Evolutionary conservation across 2,329 filamentous ascomycete species (phyloP), one percentile per base, ranked within the genome.

Genomic region (Tolypocladium tropicale): DNA sequence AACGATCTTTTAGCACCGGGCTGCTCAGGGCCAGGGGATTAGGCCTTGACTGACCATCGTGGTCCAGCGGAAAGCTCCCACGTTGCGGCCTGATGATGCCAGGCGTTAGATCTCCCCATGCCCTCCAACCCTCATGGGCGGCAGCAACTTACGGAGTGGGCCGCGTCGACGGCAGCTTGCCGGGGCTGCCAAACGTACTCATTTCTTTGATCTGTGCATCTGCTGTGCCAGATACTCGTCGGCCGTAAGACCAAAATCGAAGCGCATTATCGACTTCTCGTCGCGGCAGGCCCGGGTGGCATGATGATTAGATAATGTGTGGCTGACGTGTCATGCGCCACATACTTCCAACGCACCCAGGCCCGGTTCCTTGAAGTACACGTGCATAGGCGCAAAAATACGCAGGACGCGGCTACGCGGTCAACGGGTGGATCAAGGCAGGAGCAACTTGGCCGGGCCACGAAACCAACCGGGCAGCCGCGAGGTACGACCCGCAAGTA

Each of bases 61-160:
- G 92, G 72, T 97, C 93, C 56, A 97, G 83, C n/a, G 93, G 93
- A 68, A 97, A 97, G 65, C 90, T 95, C 56, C 93, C 93, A 65
- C 92, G 85, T 70, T 96, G 89, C 6, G 93, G 93, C 56, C 90
- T 94, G 63, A n/a, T 32, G 41, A n/a, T n/a, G n/a, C n/a, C 30
- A 28, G 46, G 28, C 6, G 46, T 50, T 33, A 50, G 18, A 33
- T 50, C 30, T 50, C 41, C 48, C 37, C 49, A 33, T 12, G 41
- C 16, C 37, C 32, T 41, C 12, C 49, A 18, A 57, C 53, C 51
- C 33, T 36, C 52, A 10, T 18, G 5, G 34, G 21, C 49, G 2
- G 33, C 50, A 25, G 33, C 50, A 25, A 77, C 84, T 71, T 74
- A 88, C 82, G 88, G 88, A 25, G 79, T 84, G 54, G 88, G 88